A percentile compares a stretch with the other conserved stretches of the same genome.
Conservation (phyloP, 257 asterid species). For the Jacaranda copaia region DNA sequence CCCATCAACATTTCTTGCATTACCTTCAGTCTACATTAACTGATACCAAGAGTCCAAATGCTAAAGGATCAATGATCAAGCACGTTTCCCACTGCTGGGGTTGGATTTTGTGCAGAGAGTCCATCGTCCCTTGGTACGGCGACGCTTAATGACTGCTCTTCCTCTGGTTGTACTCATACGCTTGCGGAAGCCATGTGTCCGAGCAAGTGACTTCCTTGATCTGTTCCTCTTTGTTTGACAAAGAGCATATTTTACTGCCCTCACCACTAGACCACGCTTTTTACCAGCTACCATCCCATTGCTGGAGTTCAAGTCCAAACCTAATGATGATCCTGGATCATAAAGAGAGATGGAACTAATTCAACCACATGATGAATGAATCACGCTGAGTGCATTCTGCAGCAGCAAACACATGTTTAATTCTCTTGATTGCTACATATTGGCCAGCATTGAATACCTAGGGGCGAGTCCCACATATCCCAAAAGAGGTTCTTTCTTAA, state of each 20-base stretch:
- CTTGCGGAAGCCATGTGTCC: slow-evolving; percentile 93
- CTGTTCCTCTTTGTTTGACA: slow-evolving; percentile 84
- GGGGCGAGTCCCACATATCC: no score
- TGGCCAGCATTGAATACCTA: no score
- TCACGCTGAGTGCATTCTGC: neutral
- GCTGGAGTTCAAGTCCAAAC: slow-evolving; percentile 50
- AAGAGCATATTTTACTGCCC: slow-evolving; percentile 58
- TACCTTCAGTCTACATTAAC: slow-evolving; percentile 37
- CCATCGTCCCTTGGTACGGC: slow-evolving; percentile 95
- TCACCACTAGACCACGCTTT: slow-evolving; percentile 69
- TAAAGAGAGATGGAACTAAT: neutral
- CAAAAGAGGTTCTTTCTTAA: no score
- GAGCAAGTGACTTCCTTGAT: slow-evolving; percentile 89
- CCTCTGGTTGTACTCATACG: slow-evolving; percentile 96
- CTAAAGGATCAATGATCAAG: slow-evolving; percentile 47
- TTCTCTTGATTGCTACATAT: no score
- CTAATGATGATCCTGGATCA: slow-evolving; percentile 42
- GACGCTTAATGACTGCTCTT: slow-evolving; percentile 68
- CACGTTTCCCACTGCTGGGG: slow-evolving; percentile 79
- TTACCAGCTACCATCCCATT: slow-evolving; percentile 38
- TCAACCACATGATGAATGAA: neutral
- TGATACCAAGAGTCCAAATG: slow-evolving; percentile 20
- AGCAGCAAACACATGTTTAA: neutral
- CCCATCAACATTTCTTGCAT: neutral
- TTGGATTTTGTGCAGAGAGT: slow-evolving; percentile 81